Conservation (phyloP, 106 monocot genomes). For the Allium cepa region DNA sequence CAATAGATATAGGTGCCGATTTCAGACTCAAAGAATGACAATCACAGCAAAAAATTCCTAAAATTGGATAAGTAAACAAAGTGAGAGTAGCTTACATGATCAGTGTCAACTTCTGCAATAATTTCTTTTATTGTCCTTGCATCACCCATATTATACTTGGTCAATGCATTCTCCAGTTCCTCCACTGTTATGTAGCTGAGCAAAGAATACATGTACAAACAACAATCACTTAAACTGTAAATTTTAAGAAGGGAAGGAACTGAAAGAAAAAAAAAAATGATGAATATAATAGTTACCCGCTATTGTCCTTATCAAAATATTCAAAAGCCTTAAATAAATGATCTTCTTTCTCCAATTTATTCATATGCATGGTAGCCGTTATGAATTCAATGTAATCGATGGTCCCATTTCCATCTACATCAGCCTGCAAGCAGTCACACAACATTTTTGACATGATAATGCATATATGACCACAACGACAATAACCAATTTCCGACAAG, state of each 20-base stretch:
- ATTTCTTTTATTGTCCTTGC: constrained; percentile 72
- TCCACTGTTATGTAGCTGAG: constrained; percentile 69
- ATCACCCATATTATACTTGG: constrained; percentile 83
- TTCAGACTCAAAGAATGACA: no score
- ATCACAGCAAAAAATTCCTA: no score
- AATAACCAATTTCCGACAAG: no score
- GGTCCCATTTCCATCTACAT: constrained; percentile 85
- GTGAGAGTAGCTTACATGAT: constrained; percentile 38
- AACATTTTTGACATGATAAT: neutral
- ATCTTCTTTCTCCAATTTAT: constrained; percentile 70
- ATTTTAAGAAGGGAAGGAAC: neutral
- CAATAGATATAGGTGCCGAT: no score
- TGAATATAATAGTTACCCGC: constrained; percentile 42
- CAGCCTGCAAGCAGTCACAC: constrained; percentile 29
- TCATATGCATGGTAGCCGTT: constrained; percentile 90
- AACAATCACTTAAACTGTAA: neutral
- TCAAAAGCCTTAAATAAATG: constrained; percentile 77
- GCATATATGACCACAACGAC: no score
- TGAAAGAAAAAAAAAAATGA: no score
- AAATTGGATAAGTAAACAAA: neutral
- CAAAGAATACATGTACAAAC: neutral
- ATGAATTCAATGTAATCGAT: constrained; percentile 85
- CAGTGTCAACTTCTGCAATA: constrained; percentile 81
- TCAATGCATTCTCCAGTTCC: constrained; percentile 75
- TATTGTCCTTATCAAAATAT: constrained; percentile 72